Evolutionary conservation across 2,329 filamentous ascomycete species (phyloP).

Genomic region (Fusarium kyushuense): DNA sequence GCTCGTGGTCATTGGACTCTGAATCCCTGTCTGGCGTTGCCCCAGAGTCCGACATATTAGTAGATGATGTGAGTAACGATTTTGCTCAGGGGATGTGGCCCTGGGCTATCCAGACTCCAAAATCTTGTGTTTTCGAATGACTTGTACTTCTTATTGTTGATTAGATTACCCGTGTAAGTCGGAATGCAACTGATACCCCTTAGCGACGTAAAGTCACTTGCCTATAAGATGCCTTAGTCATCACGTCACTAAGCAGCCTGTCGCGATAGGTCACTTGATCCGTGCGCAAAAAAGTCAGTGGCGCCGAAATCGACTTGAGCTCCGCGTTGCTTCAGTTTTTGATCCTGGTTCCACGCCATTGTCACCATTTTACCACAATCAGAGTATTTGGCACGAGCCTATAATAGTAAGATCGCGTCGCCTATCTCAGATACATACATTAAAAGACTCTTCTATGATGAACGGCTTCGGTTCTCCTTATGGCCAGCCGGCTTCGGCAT

Average conservation of each 20-base stretch:
- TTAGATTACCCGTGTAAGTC: slow-evolving; percentile 42
- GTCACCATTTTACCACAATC: slow-evolving; percentile 1
- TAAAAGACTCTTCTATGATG: slow-evolving; percentile 58
- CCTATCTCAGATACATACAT: not conserved
- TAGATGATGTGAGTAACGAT: not conserved
- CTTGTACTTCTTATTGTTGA: slow-evolving; percentile 22
- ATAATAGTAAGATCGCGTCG: slow-evolving; percentile 13
- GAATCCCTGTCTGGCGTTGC: slow-evolving; percentile 34
- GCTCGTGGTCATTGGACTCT: slow-evolving; percentile 27
- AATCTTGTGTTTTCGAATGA: slow-evolving; percentile 4
- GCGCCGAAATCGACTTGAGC: slow-evolving; percentile 22
- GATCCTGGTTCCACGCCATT: slow-evolving; percentile 21
- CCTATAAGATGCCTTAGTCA: slow-evolving; percentile 29
- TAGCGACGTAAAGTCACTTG: slow-evolving; percentile 41
- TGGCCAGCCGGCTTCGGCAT: slow-evolving; percentile 67
- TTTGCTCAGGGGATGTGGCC: not conserved
- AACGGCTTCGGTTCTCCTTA: slow-evolving; percentile 66
- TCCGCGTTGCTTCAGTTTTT: slow-evolving; percentile 23
- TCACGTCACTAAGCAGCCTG: slow-evolving; percentile 3
- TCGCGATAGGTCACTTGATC: slow-evolving; percentile 27
- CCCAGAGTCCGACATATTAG: slow-evolving; percentile 40
- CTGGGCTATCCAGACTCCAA: not conserved
- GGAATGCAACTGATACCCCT: slow-evolving; percentile 37
- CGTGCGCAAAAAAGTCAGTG: slow-evolving; percentile 46
- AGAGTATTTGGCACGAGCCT: not conserved